Evolutionary conservation across 2,329 filamentous ascomycete genomes (phyloP), one percentile per base, ranked within the genome.

Genomic region (Cytospora chrysosperma): DNA sequence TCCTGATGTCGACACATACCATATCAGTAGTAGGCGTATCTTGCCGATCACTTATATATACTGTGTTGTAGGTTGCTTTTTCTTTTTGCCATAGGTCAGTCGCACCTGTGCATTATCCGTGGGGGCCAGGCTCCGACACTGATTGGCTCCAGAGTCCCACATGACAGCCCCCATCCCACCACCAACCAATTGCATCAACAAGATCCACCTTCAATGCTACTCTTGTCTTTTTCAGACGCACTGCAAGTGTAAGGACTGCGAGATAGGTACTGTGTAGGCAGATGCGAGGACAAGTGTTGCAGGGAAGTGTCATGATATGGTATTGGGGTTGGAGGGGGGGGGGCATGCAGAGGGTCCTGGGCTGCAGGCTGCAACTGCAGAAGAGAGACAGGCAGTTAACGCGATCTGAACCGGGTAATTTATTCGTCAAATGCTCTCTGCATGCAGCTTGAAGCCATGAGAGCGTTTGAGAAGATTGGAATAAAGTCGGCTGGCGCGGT

Each of bases 61-160:
- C 37, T 19, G 37, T 40, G 17, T 40, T 4, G 17, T 40, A 40
- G 15, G 6, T 40, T 40, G 17, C 17, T 40, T 40, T 40, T 40
- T 40, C 32, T 34, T n/a, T 6, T 13, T 47, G 43, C 9, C n/a
- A 47, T 47, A 47, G 43, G 43, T 47, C 43, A 47, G 43, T 47
- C n/a, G 43, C 43, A 47, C 43, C n/a, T 24, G 60, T 59, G 56
- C 32, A 55, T 61, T n/a, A 21, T 49, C 51, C 34, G 60, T 60
- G 47, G 50, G 49, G 63, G 47, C 37, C 40, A 32, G 60, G 21
- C 9, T 24, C 10, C 9, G 4, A 12, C 24, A n/a, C 17, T 63
- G 60, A 65, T 65, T 65, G 63, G 63, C 50, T 28, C 17, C 19
- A 9, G 10, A 3, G 28, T 59, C 63, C 63, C 63, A 65, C 63